These are phyloP conservation scores for Lepraria neglecta DNA, from an alignment of 495 filamentous ascomycete species.

Conservation along the genomic window DNA sequence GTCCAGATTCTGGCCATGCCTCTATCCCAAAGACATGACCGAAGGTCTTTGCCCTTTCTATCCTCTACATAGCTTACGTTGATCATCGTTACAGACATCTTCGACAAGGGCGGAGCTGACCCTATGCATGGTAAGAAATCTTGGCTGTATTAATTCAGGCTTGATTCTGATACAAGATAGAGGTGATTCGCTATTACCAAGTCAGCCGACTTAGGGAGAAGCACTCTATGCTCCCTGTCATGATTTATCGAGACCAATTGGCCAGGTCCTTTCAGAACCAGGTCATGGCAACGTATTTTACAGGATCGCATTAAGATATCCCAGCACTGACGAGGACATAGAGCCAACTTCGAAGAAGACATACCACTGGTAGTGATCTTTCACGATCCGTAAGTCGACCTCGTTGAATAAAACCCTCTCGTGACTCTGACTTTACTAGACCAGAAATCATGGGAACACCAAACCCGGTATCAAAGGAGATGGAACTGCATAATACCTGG, in stretches of 20 bases:
- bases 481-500: slow-evolving; percentile 78
- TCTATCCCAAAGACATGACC: slow-evolving; percentile 42
- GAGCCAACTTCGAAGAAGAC: slow-evolving; percentile 46
- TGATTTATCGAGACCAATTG: slow-evolving; percentile 62
- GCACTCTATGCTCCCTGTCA: slow-evolving; percentile 66
- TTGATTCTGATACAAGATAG: slow-evolving; percentile 32
- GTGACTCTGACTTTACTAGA: slow-evolving; percentile 38
- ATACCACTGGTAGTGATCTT: slow-evolving; percentile 67
- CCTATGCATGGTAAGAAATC: slow-evolving; percentile 48
- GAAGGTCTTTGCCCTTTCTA: slow-evolving; percentile 16
- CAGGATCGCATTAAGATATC: slow-evolving; percentile 28
- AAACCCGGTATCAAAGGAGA: slow-evolving; percentile 58
- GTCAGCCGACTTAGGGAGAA: slow-evolving; percentile 59
- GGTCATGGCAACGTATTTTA: slow-evolving; percentile 70
- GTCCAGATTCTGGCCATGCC: slow-evolving; percentile 53
- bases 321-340: slow-evolving; percentile 28
- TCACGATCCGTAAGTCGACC: slow-evolving; percentile 64
- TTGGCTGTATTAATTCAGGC: neutral
- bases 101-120: slow-evolving; percentile 32
- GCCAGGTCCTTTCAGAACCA: slow-evolving; percentile 81
- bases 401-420: neutral
- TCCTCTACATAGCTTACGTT: neutral
- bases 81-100: slow-evolving; percentile 3
- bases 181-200: slow-evolving; percentile 71
- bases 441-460: slow-evolving; percentile 65